Conservation (phyloP, 345 rosid species). For the Gossypium ekmanianum region DNA sequence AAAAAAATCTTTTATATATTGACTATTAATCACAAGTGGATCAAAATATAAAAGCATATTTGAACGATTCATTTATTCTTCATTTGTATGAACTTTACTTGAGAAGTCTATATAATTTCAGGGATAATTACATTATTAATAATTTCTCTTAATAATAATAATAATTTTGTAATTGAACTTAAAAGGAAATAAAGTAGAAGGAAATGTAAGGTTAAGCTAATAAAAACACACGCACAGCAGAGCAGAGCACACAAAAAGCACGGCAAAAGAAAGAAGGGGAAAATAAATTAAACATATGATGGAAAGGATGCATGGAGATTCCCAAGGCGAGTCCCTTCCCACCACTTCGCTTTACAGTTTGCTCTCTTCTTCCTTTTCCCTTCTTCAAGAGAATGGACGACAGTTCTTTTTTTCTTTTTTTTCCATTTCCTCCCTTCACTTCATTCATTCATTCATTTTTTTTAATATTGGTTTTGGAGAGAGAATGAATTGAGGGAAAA, state of each 20-base stretch:
- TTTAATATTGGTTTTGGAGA: background rate
- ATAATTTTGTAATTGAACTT: too few species aligned
- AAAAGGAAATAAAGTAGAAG: too few species aligned
- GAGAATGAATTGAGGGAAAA: background rate
- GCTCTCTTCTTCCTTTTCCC: slow-evolving; percentile 41
- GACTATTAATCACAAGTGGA: background rate
- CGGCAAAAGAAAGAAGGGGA: too few species aligned
- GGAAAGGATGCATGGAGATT: slow-evolving; percentile 33
- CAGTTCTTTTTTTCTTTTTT: slow-evolving; percentile 14
- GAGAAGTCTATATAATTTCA: too few species aligned
- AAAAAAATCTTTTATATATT: too few species aligned
- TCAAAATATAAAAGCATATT: too few species aligned
- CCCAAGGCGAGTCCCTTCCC: slow-evolving; percentile 50
- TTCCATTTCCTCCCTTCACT: background rate
- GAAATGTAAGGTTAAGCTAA: background rate
- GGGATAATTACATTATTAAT: too few species aligned
- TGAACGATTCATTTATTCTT: too few species aligned
- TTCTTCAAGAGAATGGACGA: slow-evolving; percentile 59
- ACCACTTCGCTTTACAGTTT: slow-evolving; percentile 39
- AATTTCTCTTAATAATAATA: too few species aligned
- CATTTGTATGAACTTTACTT: too few species aligned
- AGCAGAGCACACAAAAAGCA: background rate
- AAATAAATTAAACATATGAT: background rate
- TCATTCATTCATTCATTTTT: background rate
- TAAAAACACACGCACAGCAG: background rate